Percentiles rank a stretch among this genome's conserved stretches.
phyloP scores from a whole-genome alignment of 257 asterid genomes.

The Solanum gandarillasii region DNA sequence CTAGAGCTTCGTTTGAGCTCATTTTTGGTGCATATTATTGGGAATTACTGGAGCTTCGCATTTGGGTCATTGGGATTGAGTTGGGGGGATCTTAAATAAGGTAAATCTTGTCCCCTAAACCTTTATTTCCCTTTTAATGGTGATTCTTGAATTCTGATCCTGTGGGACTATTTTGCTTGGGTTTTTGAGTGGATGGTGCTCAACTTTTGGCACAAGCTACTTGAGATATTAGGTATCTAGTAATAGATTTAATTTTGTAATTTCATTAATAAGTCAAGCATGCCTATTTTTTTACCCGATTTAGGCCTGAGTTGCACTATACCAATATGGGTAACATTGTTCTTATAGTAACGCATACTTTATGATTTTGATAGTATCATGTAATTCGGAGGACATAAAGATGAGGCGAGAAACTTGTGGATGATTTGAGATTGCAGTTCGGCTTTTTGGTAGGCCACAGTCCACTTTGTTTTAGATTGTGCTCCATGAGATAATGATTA shows the following conservation, averaged over 20 bases:
- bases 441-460: fast-evolving
- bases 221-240: not conserved
- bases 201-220: not conserved
- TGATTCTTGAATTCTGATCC: not conserved
- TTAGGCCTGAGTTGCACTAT: no score
- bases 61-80: no score
- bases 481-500: no score
- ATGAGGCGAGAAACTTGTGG: not conserved
- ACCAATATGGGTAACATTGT: not conserved
- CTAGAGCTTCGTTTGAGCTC: not conserved
- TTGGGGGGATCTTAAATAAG: no score
- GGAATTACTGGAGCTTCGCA: not conserved
- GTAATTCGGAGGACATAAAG: not conserved
- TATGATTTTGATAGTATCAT: no score
- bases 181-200: not conserved
- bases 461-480: no score
- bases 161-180: not conserved
- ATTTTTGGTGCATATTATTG: not conserved
- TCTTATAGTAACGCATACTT: not conserved
- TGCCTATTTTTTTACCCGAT: not conserved
- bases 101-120: not conserved
- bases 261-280: not conserved
- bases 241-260: no score
- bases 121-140: not conserved
- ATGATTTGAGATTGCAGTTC: not conserved